These are phyloP conservation scores for California macrophylla DNA, from an alignment of 441 rosid genomes.

Conservation along the genomic window DNA sequence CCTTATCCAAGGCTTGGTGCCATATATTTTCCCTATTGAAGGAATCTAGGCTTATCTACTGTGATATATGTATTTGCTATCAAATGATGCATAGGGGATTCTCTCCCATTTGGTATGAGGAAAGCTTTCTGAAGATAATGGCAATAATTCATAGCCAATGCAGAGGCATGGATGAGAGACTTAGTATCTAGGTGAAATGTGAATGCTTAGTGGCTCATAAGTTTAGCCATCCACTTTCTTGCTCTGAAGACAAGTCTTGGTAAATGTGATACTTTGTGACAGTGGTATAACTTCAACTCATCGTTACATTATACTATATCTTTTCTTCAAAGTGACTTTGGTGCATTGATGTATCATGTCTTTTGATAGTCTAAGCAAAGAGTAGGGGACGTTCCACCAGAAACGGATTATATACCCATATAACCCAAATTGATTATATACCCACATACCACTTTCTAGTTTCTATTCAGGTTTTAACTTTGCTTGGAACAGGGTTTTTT, in stretches of 20 bases:
- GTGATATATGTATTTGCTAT: background rate
- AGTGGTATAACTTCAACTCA: background rate
- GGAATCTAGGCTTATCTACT: background rate
- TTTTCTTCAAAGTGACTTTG: background rate
- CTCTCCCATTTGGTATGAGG: background rate
- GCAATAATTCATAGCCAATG: background rate
- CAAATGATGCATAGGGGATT: background rate
- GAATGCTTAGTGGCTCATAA: background rate
- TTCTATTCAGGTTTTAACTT: background rate
- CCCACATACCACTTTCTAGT: background rate
- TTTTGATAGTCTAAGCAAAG: background rate
- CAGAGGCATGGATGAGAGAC: background rate
- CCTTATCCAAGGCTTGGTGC: background rate
- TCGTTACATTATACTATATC: background rate
- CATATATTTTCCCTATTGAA: background rate
- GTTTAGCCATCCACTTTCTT: background rate
- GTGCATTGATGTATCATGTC: background rate
- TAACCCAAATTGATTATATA: background rate
- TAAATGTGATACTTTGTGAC: background rate
- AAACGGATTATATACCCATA: background rate
- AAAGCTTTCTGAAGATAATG: background rate
- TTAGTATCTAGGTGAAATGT: background rate
- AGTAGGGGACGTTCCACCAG: background rate
- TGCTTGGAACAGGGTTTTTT: slow-evolving; percentile 5
- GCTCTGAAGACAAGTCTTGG: background rate